Percentiles rank a stretch among this genome's conserved stretches.
Conservation (phyloP, 2,329 filamentous ascomycete genomes). For the Albifimbria verrucaria region DNA sequence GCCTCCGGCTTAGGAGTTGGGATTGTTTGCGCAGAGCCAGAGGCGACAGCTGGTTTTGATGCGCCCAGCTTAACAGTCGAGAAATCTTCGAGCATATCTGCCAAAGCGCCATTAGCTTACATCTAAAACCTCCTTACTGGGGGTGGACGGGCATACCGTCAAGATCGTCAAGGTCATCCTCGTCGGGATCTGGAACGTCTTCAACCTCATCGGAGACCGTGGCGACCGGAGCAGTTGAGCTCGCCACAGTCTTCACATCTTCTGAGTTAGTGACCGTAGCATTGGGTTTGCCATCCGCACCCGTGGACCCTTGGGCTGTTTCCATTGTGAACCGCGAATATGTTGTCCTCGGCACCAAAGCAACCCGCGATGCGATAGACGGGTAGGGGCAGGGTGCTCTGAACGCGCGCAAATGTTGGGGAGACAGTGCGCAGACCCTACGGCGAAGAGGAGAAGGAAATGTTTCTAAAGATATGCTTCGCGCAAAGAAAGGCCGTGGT, state of each 20-base stretch:
- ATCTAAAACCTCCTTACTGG: neutral
- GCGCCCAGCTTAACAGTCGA: conserved; percentile 55
- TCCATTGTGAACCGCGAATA: neutral
- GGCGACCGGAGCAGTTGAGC: neutral
- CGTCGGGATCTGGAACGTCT: conserved; percentile 81
- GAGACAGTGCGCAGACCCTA: no score
- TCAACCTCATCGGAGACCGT: conserved; percentile 29
- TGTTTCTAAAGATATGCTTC: no score
- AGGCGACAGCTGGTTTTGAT: conserved; percentile 19
- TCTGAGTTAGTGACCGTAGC: conserved; percentile 1
- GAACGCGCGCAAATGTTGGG: neutral
- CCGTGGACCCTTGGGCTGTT: neutral
- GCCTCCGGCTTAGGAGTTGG: conserved; percentile 30
- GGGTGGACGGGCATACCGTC: conserved; percentile 60
- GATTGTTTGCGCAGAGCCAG: conserved; percentile 24
- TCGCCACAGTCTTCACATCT: neutral
- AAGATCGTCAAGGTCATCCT: conserved; percentile 87
- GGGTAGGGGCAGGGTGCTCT: neutral
- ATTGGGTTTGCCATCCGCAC: neutral
- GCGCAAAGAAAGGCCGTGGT: no score
- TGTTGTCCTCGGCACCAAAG: neutral
- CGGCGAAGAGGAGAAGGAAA: no score
- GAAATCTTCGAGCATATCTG: conserved; percentile 93
- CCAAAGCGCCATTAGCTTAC: conserved; percentile 5
- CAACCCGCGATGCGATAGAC: neutral